Conservation (phyloP, 2,329 filamentous ascomycete genomes). For the Pseudocercospora fuligena region DNA sequence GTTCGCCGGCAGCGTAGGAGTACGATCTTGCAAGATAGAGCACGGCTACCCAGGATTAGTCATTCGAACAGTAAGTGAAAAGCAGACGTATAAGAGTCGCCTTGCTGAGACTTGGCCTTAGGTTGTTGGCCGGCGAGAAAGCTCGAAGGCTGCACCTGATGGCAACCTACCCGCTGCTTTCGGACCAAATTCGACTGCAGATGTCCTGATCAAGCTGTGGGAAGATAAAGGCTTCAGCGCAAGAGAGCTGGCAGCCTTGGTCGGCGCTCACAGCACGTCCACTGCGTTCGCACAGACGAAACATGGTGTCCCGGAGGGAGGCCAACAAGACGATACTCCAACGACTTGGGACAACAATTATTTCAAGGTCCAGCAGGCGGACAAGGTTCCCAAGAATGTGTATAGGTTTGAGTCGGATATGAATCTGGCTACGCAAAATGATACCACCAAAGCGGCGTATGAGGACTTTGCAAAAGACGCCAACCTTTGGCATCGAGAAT, state of each 20-base stretch:
- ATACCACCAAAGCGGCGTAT: slow-evolving; percentile 19
- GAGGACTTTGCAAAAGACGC: slow-evolving; percentile 33
- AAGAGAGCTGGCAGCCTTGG: slow-evolving; percentile 57
- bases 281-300: slow-evolving; percentile 47
- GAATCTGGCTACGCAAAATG: slow-evolving; percentile 34
- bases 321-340: slow-evolving; percentile 55
- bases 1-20: slow-evolving; percentile 53
- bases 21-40: slow-evolving; percentile 31
- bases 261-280: slow-evolving; percentile 60
- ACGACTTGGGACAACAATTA: slow-evolving; percentile 58
- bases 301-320: slow-evolving; percentile 27
- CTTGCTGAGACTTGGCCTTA: slow-evolving; percentile 35
- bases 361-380: slow-evolving; percentile 43
- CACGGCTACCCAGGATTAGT: not conserved
- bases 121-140: slow-evolving; percentile 56
- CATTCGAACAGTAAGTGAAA: not conserved
- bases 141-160: slow-evolving; percentile 45
- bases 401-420: slow-evolving; percentile 41
- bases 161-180: slow-evolving; percentile 53
- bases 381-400: slow-evolving; percentile 36
- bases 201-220: slow-evolving; percentile 54
- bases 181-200: slow-evolving; percentile 41
- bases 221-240: slow-evolving; percentile 56
- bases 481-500: slow-evolving; percentile 38
- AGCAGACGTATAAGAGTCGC: not conserved